Base-by-base conservation (phyloP, 2,329 filamentous ascomycete species). In the Spiromastix sp. region DNA sequence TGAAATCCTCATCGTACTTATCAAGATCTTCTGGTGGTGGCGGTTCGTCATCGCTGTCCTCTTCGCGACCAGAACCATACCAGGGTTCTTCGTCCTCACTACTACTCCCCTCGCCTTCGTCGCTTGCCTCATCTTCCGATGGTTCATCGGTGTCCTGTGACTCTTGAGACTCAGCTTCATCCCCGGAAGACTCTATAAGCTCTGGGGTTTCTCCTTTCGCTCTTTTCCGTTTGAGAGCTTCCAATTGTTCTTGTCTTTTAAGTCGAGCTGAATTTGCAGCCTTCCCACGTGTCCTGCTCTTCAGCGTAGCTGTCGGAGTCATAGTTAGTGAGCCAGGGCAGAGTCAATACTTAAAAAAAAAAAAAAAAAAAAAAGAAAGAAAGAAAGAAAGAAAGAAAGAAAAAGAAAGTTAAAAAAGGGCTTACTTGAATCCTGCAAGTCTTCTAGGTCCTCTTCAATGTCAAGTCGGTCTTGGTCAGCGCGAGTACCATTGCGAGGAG, bases 1-100 rank as follows among this genome's bases (percentile, higher is more conserved):
- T 68, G 42, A 85, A 85, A 40, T 74, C 73, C 2, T 74, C 70
- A 19, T 77, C 72, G 17, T 77, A 70, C 6, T 67, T 60, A 33
- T 72, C 67, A n/a, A 69, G 59, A 25, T 68, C 60, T 47, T 74
- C 43, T 7, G 47, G 36, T 8, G 52, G 42, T 8, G 48, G 38
- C 3, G 50, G 48, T 39, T 56, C 53, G 12, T 48, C 40, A 12
- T 60, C 53, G 37, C 55, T 58, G 17, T 58, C 45, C 22, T 46
- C 27, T 37, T 37, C 43, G 34, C 45, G 30, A 30, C 42, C 26
- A 32, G 39, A 30, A 26, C 13, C 18, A 32, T 43, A 24, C 22
- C 41, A 43, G n/a, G n/a, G n/a, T n/a, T n/a, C n/a, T 24, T 47
- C 36, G 5, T 43, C 40, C 7, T 45, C 46, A 26, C 42, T 42